Evolutionary conservation across 176 grass and related monocot genomes (phyloP).

Genomic region (Saccharum officinarum): DNA sequence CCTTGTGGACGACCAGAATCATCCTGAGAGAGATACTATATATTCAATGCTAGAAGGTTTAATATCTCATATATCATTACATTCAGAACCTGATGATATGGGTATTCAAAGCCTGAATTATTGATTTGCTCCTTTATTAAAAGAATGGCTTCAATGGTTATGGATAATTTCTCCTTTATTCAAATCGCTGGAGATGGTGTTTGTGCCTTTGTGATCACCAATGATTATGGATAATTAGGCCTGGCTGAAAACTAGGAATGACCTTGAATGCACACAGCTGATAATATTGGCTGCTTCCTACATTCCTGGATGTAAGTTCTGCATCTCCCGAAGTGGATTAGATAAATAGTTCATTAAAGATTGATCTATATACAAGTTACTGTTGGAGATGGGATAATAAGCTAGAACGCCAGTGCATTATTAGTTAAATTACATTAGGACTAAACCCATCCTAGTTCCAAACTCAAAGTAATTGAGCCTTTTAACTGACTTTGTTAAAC

Average conservation of each 20-base stretch:
- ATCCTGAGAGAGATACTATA: conserved; percentile 54
- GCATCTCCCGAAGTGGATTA: background rate
- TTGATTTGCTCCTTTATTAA: background rate
- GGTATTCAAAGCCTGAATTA: background rate
- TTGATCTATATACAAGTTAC: background rate
- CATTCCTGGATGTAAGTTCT: conserved; percentile 13
- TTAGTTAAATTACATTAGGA: background rate
- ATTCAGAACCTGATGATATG: conserved; percentile 29
- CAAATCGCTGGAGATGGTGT: background rate
- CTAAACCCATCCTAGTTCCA: background rate
- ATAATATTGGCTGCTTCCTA: background rate
- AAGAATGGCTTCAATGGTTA: background rate
- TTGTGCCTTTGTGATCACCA: background rate
- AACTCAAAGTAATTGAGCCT: background rate
- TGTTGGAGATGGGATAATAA: background rate
- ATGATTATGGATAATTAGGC: background rate
- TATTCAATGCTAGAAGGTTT: conserved; percentile 46
- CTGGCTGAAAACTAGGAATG: background rate
- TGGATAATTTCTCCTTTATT: background rate
- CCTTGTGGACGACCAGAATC: conserved; percentile 58
- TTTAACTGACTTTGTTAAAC: too few relatives aligned
- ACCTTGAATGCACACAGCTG: background rate
- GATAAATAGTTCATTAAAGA: background rate
- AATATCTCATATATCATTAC: conserved; percentile 35
- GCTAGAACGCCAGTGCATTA: background rate